Conservation (phyloP, 768 basidiomycete species). For the Lanmaoa rubissima region DNA sequence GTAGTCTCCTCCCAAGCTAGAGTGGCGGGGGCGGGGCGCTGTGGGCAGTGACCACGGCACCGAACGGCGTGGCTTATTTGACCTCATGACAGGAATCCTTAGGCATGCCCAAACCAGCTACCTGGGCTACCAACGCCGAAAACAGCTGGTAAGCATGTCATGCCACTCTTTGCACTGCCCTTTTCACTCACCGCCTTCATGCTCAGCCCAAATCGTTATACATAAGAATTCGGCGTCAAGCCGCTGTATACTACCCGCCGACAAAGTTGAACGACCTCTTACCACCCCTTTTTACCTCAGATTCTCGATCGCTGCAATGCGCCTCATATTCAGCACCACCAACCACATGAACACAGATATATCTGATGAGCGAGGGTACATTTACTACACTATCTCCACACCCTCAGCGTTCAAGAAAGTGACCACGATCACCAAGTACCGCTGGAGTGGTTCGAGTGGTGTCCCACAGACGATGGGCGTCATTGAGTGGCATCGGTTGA, state of each 20-base stretch:
- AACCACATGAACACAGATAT: constrained; percentile 23
- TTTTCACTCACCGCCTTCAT: background rate
- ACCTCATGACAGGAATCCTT: too few relatives aligned
- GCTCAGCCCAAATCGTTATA: background rate
- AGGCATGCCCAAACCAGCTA: too few relatives aligned
- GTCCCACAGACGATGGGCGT: constrained; percentile 22
- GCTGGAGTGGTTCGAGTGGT: constrained; percentile 9
- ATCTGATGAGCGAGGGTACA: constrained; percentile 18
- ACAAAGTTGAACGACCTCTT: background rate
- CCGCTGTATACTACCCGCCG: background rate
- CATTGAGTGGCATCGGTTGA: constrained; percentile 26
- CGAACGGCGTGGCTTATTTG: too few relatives aligned
- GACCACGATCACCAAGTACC: constrained; percentile 29
- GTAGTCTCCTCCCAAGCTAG: too few relatives aligned
- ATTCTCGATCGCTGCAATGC: constrained; percentile 11
- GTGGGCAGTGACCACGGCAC: too few relatives aligned
- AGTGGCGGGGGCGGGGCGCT: too few relatives aligned
- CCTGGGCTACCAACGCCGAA: background rate
- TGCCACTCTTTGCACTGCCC: too few relatives aligned
- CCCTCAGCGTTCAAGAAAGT: constrained; percentile 9
- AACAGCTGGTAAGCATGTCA: background rate
- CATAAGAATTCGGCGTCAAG: too few relatives aligned
- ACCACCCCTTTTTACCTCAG: too few relatives aligned
- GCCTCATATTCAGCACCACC: constrained; percentile 20
- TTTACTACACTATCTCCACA: constrained; percentile 22